Percentiles rank a stretch among this genome's conserved stretches.
phyloP scores from a whole-genome alignment of 75 land plant genomes.

The Adiantum capillusveneris region DNA sequence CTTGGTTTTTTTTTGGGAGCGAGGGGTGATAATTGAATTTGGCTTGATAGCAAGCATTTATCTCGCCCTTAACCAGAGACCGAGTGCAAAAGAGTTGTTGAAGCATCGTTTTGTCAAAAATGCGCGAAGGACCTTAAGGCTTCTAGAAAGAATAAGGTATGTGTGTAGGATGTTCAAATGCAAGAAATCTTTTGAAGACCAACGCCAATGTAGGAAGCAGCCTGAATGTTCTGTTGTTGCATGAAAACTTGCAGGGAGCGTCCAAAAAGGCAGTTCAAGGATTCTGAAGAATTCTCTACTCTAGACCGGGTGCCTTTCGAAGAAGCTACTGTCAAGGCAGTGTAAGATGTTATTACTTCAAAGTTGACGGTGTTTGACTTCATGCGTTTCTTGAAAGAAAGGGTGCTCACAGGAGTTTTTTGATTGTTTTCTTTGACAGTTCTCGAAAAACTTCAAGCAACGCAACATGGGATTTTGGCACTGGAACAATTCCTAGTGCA shows the following conservation, averaged over 20 bases:
- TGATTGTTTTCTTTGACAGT: slow-evolving; percentile 1
- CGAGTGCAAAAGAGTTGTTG: slow-evolving; percentile 96
- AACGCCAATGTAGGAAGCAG: too few relatives aligned
- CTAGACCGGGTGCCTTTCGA: slow-evolving; percentile 27
- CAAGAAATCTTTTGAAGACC: too few relatives aligned
- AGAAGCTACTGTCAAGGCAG: slow-evolving; percentile 39
- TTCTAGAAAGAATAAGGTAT: slow-evolving; percentile 94
- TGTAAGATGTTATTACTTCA: neutral
- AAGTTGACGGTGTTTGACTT: too few relatives aligned
- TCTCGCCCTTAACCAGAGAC: slow-evolving; percentile 60
- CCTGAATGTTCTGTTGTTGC: too few relatives aligned
- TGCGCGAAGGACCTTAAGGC: slow-evolving; percentile 85
- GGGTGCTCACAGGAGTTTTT: neutral
- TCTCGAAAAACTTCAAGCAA: slow-evolving; percentile 39
- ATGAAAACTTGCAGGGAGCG: slow-evolving; percentile 53
- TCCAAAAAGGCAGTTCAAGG: slow-evolving; percentile 53
- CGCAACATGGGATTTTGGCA: slow-evolving; percentile 80
- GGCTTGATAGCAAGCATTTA: too few relatives aligned
- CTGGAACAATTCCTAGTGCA: slow-evolving; percentile 43
- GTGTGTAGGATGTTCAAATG: too few relatives aligned
- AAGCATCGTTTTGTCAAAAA: slow-evolving; percentile 77
- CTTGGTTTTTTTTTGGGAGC: too few relatives aligned
- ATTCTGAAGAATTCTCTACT: slow-evolving; percentile 38
- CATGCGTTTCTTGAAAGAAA: too few relatives aligned
- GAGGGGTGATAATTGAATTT: too few relatives aligned